Base-by-base conservation (phyloP, 2,329 filamentous ascomycete species). In the Fusarium marasasianum region DNA sequence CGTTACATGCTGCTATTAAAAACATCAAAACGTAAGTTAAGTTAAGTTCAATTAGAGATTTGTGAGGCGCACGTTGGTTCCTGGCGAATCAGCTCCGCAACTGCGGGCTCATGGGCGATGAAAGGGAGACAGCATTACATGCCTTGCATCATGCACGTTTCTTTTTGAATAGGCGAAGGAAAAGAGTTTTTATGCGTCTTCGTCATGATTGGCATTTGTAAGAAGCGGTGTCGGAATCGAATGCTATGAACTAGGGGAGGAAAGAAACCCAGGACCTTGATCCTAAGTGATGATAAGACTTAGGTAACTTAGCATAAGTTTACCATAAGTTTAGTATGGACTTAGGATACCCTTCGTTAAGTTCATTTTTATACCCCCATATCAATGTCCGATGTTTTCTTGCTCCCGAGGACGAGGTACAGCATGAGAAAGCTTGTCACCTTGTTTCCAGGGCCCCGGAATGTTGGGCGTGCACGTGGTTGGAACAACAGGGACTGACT, bases 1-100 rank as follows among this genome's bases (percentile, higher is more conserved):
- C 22, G 29, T 31, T 44, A 29, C 37, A 40, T 53, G 29, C 20
- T 55, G 15, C 24, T 40, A 64, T 51, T 50, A 41, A 51, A 63
- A 53, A 31, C 26, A 50, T 29, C n/a, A 35, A 18, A 53, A 53
- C 31, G n/a, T 53, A 37, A 53, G 50, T 45, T 35, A 22, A 44
- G 37, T 29, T 44, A 66, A 45, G 38, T 66, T 63, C 48, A 47
- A 40, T 73, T 60, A 37, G 29, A 69, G 37, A 51, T 65, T 45
- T 38, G 41, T 57, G 45, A 60, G 51, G 51, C 51, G 54, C 33
- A 18, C 47, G 33, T 20, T 31, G 20, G 29, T 22, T n/a, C 15
- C 50, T 64, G 55, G 51, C 76, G 72, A 78, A 78, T 78, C 76
- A 76, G 64, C 55, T 58, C 24, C 18, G 47, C 13, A 22, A 60